A percentile compares a stretch with the other conserved stretches of the same genome.
Evolutionary conservation across 306 rosid genomes (phyloP).

Genomic region (Dryas octopetala): DNA sequence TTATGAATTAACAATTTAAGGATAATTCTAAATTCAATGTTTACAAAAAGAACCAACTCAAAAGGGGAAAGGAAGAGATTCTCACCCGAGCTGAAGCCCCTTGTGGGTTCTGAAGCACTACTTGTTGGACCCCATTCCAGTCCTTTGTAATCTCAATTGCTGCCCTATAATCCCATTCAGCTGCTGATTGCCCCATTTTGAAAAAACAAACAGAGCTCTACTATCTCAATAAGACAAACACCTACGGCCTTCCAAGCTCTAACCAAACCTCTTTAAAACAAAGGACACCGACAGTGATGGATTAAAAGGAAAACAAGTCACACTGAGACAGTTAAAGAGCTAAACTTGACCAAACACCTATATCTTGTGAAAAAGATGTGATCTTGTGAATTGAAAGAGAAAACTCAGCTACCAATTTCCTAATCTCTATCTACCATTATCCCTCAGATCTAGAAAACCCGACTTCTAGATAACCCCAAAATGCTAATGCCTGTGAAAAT

Average conservation of each 20-base stretch:
- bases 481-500: constrained; percentile 19
- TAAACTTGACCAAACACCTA: constrained; percentile 19
- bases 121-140: constrained; percentile 76
- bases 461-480: constrained; percentile 20
- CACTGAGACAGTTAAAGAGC: constrained; percentile 1
- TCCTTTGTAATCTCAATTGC: constrained; percentile 71
- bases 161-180: constrained; percentile 70
- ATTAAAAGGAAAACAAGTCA: constrained; percentile 27
- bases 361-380: constrained; percentile 21
- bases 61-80: constrained; percentile 16
- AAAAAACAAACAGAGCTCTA: constrained; percentile 18
- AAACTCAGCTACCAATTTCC: constrained; percentile 11
- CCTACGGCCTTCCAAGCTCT: background rate
- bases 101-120: constrained; percentile 64
- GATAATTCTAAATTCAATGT: constrained; percentile 10
- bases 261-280: constrained; percentile 24
- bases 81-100: constrained; percentile 81
- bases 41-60: constrained; percentile 5
- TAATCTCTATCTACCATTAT: constrained; percentile 24
- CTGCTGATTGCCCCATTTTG: constrained; percentile 83
- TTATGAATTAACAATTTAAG: constrained; percentile 10
- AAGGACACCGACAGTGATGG: background rate
- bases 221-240: constrained; percentile 19
- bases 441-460: constrained; percentile 50
- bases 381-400: constrained; percentile 27